Conservation (phyloP, 2,329 filamentous ascomycete species). For the Tolypocladium ophioglossoides region DNA sequence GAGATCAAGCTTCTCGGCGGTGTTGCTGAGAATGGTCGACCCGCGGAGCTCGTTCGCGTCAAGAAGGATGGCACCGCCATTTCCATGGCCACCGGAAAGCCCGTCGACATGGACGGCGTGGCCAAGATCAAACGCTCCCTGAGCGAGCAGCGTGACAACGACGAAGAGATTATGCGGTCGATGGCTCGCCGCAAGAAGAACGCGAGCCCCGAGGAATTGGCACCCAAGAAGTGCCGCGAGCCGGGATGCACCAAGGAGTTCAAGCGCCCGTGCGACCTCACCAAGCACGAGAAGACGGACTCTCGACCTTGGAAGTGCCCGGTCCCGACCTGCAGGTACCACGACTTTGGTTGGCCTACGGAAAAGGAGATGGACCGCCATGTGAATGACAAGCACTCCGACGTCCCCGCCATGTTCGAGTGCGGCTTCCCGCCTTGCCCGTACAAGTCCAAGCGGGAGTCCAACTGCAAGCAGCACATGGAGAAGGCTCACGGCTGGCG, state of each 20-base stretch:
- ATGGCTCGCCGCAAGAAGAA: conserved; percentile 97
- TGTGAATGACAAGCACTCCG: conserved; percentile 89
- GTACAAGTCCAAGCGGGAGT: conserved; percentile 91
- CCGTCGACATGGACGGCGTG: conserved; percentile 44
- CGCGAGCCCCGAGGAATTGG: conserved; percentile 71
- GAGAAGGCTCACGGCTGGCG: conserved; percentile 88
- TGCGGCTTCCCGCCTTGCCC: conserved; percentile 77
- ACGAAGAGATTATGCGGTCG: conserved; percentile 75
- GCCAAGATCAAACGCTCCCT: conserved; percentile 54
- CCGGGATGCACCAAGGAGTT: conserved; percentile 80
- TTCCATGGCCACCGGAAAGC: conserved; percentile 61
- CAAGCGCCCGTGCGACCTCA: conserved; percentile 92
- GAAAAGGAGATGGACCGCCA: conserved; percentile 97
- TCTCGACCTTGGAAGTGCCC: conserved; percentile 93
- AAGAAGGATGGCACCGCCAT: conserved; percentile 71
- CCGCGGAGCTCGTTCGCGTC: conserved; percentile 73
- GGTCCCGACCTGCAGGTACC: conserved; percentile 75
- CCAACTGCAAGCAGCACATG: conserved; percentile 98
- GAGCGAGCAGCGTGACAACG: conserved; percentile 62
- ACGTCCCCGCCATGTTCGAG: conserved; percentile 67
- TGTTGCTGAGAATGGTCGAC: conserved; percentile 68
- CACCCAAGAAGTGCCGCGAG: conserved; percentile 67
- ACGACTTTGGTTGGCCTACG: conserved; percentile 84
- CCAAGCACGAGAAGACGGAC: conserved; percentile 97
- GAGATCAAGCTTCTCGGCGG: conserved; percentile 75